Percentiles rank a stretch among this genome's conserved stretches.
Evolutionary conservation across 345 rosid genomes (phyloP).

Genomic region (Abelmoschus esculentus): DNA sequence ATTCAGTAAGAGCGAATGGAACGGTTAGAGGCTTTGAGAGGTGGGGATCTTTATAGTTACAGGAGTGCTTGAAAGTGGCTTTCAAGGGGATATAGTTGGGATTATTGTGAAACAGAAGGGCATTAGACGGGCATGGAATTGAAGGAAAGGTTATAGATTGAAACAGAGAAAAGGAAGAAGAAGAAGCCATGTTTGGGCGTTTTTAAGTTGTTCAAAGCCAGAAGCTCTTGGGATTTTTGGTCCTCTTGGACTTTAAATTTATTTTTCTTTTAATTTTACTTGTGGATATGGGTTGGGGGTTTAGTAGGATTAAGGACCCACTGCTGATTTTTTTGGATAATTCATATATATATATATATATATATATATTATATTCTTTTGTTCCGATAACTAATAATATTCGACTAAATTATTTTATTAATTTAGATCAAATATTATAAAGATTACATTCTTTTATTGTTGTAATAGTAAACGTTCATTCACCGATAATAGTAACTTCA

Average conservation of each 20-base stretch:
- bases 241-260: neutral
- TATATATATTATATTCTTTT: too few relatives aligned
- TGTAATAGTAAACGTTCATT: too few relatives aligned
- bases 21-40: conserved; percentile 26
- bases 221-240: neutral
- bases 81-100: conserved; percentile 18
- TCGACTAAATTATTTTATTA: too few relatives aligned
- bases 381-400: too few relatives aligned
- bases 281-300: neutral
- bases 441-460: too few relatives aligned
- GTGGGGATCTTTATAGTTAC: conserved; percentile 1
- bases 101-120: conserved; percentile 22
- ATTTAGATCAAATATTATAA: too few relatives aligned
- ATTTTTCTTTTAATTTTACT: too few relatives aligned
- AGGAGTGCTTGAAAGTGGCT: conserved; percentile 21
- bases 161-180: conserved; percentile 19
- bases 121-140: conserved; percentile 18
- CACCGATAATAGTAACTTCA: too few relatives aligned
- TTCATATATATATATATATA: neutral
- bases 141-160: conserved; percentile 28
- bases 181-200: conserved; percentile 34
- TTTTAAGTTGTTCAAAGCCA: neutral
- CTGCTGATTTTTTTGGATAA: neutral
- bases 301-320: neutral
- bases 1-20: conserved; percentile 56